These are phyloP conservation scores for Guillardia theta DNA, from an alignment of 78 protist species.

Conservation along the genomic window DNA sequence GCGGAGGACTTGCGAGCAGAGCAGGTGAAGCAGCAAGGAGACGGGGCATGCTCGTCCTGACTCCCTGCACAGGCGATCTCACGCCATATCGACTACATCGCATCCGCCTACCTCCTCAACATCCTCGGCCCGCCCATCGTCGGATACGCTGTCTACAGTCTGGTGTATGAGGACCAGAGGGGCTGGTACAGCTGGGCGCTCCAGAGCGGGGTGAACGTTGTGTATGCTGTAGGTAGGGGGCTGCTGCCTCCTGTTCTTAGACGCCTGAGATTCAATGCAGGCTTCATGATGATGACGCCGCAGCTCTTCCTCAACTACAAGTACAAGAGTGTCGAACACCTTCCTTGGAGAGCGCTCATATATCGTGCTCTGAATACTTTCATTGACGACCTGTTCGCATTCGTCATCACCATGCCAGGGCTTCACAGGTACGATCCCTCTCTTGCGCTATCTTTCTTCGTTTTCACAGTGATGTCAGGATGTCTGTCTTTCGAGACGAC, in stretches of 20 bases:
- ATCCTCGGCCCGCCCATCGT: constrained; percentile 68
- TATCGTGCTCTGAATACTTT: constrained; percentile 86
- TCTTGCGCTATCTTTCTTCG: neutral
- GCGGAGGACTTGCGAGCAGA: no score
- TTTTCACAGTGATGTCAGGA: neutral
- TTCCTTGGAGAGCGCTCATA: constrained; percentile 81
- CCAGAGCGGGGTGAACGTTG: neutral
- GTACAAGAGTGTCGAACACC: constrained; percentile 84
- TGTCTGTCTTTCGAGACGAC: neutral
- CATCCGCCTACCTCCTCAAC: constrained; percentile 62
- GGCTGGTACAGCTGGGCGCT: constrained; percentile 16
- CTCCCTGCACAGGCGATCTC: neutral
- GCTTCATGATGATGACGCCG: constrained; percentile 94
- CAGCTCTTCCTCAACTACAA: constrained; percentile 96
- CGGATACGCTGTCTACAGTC: constrained; percentile 81
- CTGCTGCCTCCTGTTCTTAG: neutral
- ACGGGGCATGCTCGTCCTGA: neutral
- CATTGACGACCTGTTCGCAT: constrained; percentile 97
- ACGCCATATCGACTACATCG: no score
- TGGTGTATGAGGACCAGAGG: constrained; percentile 79
- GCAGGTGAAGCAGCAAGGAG: no score
- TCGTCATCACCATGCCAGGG: constrained; percentile 93
- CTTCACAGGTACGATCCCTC: constrained; percentile 68
- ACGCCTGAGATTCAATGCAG: neutral
- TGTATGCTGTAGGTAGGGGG: neutral